Evolutionary conservation across 768 basidiomycete species (phyloP), one percentile per base, ranked within the genome.

Genomic region (Pholiota microspora): DNA sequence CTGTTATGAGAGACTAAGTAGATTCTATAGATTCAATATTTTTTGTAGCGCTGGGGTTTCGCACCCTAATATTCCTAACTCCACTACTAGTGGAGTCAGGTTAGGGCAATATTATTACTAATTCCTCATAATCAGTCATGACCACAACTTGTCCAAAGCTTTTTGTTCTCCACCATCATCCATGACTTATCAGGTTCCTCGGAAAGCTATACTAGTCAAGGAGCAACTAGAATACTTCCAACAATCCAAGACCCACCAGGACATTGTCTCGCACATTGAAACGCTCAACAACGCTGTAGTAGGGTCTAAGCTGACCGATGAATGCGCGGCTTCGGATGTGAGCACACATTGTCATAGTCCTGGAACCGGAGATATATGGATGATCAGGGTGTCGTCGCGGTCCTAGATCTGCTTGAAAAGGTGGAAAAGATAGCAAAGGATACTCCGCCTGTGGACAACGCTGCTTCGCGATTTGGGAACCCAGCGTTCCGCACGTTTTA

Each of bases 401-500:
- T 96, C 9, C 67, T 97, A 8, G 63, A 64, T 0, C 68, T 94
- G 1, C 76, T 98, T 2, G 80, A 87, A 27, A 67, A 70, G 10
- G 81, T 98, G 2, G 85, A 91, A 63, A 66, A 73, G 15, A 73
- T 89, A 10, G 91, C 84, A 7, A 74, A 76, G 15, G 78, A 75
- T 3, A 94, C 84, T 0, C 97, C 96, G 1, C 86, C 95, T 0
- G 85, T 95, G 15, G 88, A 94, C 59, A 98, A 97, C 67, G 79
- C 86, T 47, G 86, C 86, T 3, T 98, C 95, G 35, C 78, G 96
- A 27, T 99, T 99, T 64, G 96, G 97, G 1, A 99, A 99, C 70
- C 97, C 97, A 3, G 97, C 97, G 0, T 99, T 99, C 71, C 77
- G 89, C 62, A 83, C 83, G 0, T 97, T 98, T 67, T 92, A 94